phyloP scores from a whole-genome alignment of 139 green algal species.

The Monoraphidium neglectum region DNA sequence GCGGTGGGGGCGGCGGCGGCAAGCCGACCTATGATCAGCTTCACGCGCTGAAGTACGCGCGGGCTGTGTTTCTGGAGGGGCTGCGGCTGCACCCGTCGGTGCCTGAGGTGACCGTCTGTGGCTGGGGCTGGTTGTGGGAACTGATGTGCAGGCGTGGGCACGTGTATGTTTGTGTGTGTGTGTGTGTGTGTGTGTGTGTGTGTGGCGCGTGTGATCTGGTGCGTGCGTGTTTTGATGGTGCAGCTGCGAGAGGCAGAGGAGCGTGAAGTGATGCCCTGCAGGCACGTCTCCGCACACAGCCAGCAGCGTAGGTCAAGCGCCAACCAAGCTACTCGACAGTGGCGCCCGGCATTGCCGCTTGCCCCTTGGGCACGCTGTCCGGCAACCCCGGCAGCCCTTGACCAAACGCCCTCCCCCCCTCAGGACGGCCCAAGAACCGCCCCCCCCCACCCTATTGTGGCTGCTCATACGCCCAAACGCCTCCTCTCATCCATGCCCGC shows the following conservation, averaged over 20 bases:
- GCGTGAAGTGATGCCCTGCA: too few relatives aligned
- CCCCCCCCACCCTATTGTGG: too few relatives aligned
- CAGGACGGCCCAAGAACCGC: too few relatives aligned
- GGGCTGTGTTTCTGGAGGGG: conserved; percentile 22
- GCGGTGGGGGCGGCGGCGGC: not conserved
- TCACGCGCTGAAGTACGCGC: conserved; percentile 1
- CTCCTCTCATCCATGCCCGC: too few relatives aligned
- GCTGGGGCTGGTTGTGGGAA: too few relatives aligned
- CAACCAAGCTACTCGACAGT: not conserved
- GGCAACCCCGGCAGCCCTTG: too few relatives aligned
- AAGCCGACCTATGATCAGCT: conserved; percentile 19
- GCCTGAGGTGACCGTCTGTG: not conserved
- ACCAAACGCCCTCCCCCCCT: not conserved
- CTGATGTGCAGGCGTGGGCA: not conserved
- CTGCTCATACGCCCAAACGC: too few relatives aligned
- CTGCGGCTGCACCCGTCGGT: conserved; percentile 20
- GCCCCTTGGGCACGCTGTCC: too few relatives aligned
- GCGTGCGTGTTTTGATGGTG: not conserved
- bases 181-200: not conserved
- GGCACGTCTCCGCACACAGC: too few relatives aligned
- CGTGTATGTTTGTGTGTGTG: not conserved
- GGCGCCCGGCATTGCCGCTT: too few relatives aligned
- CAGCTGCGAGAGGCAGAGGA: too few relatives aligned
- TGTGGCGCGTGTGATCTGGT: not conserved
- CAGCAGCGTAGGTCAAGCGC: too few relatives aligned